A percentile compares a stretch with the other conserved stretches of the same genome.
Evolutionary conservation across 192 early-diverging fungal genomes (phyloP).

Genomic region (Gigaspora rosea): DNA sequence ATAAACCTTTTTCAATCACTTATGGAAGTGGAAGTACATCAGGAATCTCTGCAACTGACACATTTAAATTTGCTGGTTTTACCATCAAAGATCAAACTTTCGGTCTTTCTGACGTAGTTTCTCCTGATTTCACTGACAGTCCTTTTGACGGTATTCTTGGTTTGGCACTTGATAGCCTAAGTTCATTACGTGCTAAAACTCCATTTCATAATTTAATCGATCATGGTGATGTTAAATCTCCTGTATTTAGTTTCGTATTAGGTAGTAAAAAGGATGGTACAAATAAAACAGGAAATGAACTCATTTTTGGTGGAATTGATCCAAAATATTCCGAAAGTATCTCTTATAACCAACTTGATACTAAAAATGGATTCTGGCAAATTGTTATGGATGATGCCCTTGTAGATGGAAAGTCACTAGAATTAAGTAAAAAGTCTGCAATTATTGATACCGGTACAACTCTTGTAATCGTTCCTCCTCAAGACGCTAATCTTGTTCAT

Average conservation of each 20-base stretch:
- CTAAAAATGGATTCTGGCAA: constrained; percentile 7
- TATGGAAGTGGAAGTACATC: constrained; percentile 42
- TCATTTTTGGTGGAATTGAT: constrained; percentile 18
- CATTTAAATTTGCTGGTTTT: constrained; percentile 32
- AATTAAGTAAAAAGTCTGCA: background rate
- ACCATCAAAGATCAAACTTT: constrained; percentile 38
- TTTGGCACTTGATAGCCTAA: constrained; percentile 52
- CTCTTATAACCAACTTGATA: background rate
- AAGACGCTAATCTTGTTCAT: constrained; percentile 43
- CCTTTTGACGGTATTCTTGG: constrained; percentile 62
- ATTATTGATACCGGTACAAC: constrained; percentile 59
- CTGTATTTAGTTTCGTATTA: constrained; percentile 64
- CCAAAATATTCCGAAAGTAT: background rate
- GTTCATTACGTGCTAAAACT: constrained; percentile 34
- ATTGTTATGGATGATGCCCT: background rate
- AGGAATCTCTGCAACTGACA: constrained; percentile 40
- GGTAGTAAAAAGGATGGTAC: constrained; percentile 33
- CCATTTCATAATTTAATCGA: constrained; percentile 57
- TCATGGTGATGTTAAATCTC: constrained; percentile 47
- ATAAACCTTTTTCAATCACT: constrained; percentile 34
- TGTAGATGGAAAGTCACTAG: background rate
- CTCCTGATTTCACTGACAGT: constrained; percentile 48
- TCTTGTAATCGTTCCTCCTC: constrained; percentile 48
- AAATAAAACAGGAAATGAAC: constrained; percentile 17
- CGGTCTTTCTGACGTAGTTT: constrained; percentile 47